These are phyloP conservation scores for Apiotrichum laibachii DNA, from an alignment of 1,284 basidiomycete genomes.

Conservation along the genomic window DNA sequence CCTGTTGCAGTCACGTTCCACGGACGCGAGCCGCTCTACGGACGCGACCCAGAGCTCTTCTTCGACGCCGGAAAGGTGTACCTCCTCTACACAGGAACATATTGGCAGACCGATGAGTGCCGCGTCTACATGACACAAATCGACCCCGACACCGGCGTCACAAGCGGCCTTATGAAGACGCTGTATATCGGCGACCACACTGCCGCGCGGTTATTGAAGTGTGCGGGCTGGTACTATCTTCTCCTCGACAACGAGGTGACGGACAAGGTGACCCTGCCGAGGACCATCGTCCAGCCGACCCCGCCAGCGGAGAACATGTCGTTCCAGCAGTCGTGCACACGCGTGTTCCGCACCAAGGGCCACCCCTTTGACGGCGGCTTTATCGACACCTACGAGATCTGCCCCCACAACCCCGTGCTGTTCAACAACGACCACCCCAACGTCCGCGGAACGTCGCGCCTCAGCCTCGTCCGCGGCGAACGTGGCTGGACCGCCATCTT, in stretches of 20 bases:
- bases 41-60: conserved; percentile 26
- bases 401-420: conserved; percentile 22
- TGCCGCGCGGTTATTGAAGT: neutral
- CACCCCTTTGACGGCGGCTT: conserved; percentile 3
- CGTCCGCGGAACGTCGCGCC: neutral
- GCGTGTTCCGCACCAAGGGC: conserved; percentile 15
- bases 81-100: neutral
- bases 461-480: conserved; percentile 5
- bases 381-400: neutral
- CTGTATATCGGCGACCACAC: conserved; percentile 1
- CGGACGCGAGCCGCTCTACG: conserved; percentile 32
- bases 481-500: conserved; percentile 7
- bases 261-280: no score
- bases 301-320: conserved; percentile 13
- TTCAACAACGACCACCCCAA: conserved; percentile 4
- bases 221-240: conserved; percentile 27
- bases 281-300: no score
- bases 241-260: conserved; percentile 32
- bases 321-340: conserved; percentile 18
- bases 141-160: conserved; percentile 25
- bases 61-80: conserved; percentile 33
- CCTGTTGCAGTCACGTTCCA: conserved; percentile 29
- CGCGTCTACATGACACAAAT: conserved; percentile 25
- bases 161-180: conserved; percentile 1
- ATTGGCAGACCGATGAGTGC: neutral